These are phyloP conservation scores for Geranium brycei DNA, from an alignment of 345 rosid genomes.

Conservation along the genomic window DNA sequence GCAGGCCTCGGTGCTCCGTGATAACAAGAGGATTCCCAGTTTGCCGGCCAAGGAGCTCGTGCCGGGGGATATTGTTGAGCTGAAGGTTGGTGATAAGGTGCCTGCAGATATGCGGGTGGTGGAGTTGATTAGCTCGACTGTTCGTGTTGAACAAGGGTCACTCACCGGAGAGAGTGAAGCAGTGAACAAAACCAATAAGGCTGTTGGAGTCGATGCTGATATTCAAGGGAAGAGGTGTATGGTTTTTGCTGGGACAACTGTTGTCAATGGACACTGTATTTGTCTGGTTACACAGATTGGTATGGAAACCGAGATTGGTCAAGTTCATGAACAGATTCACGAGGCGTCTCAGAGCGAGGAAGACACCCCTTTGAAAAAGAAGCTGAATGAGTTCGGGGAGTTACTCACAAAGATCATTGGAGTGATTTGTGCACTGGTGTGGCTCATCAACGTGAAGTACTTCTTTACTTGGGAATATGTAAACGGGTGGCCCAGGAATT, in stretches of 20 bases:
- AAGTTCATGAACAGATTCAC: constrained; percentile 51
- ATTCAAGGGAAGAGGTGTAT: constrained; percentile 55
- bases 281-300: constrained; percentile 53
- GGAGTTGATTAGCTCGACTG: constrained; percentile 47
- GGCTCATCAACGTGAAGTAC: constrained; percentile 61
- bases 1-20: constrained; percentile 45
- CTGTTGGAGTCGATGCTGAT: constrained; percentile 30
- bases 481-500: constrained; percentile 58
- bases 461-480: constrained; percentile 53
- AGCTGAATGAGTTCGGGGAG: constrained; percentile 56
- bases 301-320: constrained; percentile 58
- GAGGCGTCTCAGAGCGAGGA: constrained; percentile 45
- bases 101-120: constrained; percentile 59
- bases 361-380: constrained; percentile 62
- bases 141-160: constrained; percentile 54
- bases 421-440: constrained; percentile 38
- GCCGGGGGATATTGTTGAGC: constrained; percentile 53
- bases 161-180: constrained; percentile 67
- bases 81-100: constrained; percentile 57
- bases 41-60: constrained; percentile 48
- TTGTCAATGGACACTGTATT: constrained; percentile 49
- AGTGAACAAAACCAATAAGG: constrained; percentile 37
- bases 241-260: constrained; percentile 58
- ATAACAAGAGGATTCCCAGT: constrained; percentile 23
- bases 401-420: constrained; percentile 45